Conservation (phyloP, 805 yeast genomes). For the Hanseniaspora thailandica region DNA sequence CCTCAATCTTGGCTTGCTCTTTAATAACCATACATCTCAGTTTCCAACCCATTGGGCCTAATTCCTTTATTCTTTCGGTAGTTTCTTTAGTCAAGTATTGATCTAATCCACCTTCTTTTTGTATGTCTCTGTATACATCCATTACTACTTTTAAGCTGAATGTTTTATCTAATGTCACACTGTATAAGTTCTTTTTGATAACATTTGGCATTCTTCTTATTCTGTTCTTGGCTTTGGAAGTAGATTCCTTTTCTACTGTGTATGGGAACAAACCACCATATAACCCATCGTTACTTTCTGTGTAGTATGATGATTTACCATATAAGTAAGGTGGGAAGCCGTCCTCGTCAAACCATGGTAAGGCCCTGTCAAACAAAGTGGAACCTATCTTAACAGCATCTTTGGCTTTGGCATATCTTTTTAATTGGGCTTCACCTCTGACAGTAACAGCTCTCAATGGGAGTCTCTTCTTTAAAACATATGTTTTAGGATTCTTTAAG, state of each 20-base stretch:
- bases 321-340: slow-evolving; percentile 55
- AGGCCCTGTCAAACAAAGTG: slow-evolving; percentile 1
- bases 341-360: not conserved
- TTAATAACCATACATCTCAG: slow-evolving; percentile 63
- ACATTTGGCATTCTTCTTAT: slow-evolving; percentile 80
- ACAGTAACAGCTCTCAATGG: slow-evolving; percentile 9
- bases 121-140: slow-evolving; percentile 72
- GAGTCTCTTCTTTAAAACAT: slow-evolving; percentile 6
- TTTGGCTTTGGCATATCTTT: not conserved
- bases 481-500: slow-evolving; percentile 8
- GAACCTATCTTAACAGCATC: not conserved
- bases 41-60: slow-evolving; percentile 89
- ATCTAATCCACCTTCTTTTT: slow-evolving; percentile 91
- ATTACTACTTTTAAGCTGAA: slow-evolving; percentile 58
- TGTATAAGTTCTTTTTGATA: slow-evolving; percentile 65
- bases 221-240: slow-evolving; percentile 57
- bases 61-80: slow-evolving; percentile 78
- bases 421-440: slow-evolving; percentile 3
- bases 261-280: slow-evolving; percentile 80
- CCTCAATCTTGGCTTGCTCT: slow-evolving; percentile 16
- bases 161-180: slow-evolving; percentile 54
- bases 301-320: slow-evolving; percentile 66
- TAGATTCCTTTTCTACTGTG: slow-evolving; percentile 68
- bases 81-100: slow-evolving; percentile 76
- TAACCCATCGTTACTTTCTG: slow-evolving; percentile 76